phyloP scores from a whole-genome alignment of 1,284 basidiomycete species.

The Cutaneotrichosporon dermatis region DNA sequence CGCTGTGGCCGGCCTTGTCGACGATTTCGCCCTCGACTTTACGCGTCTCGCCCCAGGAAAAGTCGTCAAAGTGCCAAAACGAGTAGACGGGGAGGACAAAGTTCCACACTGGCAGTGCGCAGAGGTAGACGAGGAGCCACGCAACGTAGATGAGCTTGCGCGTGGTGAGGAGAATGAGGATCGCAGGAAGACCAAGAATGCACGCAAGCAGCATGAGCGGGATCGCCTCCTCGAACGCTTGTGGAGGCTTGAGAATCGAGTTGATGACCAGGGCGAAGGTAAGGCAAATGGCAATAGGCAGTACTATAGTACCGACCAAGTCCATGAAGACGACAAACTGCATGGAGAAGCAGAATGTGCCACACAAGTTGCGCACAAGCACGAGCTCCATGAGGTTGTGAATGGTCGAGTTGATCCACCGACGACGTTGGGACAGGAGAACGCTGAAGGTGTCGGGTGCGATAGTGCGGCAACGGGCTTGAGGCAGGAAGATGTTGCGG shows the following conservation, averaged over 20 bases:
- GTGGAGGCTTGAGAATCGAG: slow-evolving; percentile 75
- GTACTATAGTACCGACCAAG: slow-evolving; percentile 87
- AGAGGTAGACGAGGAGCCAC: slow-evolving; percentile 95
- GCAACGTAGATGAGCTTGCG: slow-evolving; percentile 91
- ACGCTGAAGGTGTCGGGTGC: slow-evolving; percentile 93
- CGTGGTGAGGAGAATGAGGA: slow-evolving; percentile 90
- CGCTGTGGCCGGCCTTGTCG: slow-evolving; percentile 56
- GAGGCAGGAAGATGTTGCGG: slow-evolving; percentile 99
- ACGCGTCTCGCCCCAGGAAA: slow-evolving; percentile 95
- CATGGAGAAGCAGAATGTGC: slow-evolving; percentile 95
- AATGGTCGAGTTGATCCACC: slow-evolving; percentile 99
- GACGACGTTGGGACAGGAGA: slow-evolving; percentile 89
- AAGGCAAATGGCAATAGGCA: slow-evolving; percentile 88
- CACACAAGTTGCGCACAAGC: slow-evolving; percentile 90
- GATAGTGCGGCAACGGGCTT: slow-evolving; percentile 90
- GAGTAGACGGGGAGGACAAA: slow-evolving; percentile 89
- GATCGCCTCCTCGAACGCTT: slow-evolving; percentile 84
- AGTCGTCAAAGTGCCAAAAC: slow-evolving; percentile 99
- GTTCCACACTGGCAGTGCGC: slow-evolving; percentile 93
- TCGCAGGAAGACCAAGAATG: slow-evolving; percentile 86
- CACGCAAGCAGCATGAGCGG: slow-evolving; percentile 83
- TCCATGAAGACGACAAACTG: slow-evolving; percentile 99
- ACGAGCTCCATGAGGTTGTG: slow-evolving; percentile 99
- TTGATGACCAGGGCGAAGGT: slow-evolving; percentile 84
- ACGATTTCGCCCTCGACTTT: slow-evolving; percentile 86